These are phyloP conservation scores for Tetragonia tetragonoides DNA, from an alignment of 148 eudicot species.

Conservation along the genomic window DNA sequence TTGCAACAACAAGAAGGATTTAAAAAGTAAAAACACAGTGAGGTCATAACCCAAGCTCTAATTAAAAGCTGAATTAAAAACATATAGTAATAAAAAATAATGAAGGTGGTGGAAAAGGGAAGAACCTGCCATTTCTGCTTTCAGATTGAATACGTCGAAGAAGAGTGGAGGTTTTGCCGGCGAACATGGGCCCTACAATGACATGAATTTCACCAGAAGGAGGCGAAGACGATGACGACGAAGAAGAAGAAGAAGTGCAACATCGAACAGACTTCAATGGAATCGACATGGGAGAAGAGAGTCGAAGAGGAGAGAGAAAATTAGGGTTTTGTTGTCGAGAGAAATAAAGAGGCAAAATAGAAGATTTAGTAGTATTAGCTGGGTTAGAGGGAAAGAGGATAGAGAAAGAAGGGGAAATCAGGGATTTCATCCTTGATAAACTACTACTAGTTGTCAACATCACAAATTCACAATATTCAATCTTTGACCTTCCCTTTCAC, in stretches of 20 bases:
- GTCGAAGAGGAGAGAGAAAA: conserved; percentile 10
- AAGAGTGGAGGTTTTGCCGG: conserved; percentile 82
- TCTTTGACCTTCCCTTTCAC: no score
- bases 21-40: neutral
- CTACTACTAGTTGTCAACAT: conserved; percentile 12
- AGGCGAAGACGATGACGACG: conserved; percentile 1
- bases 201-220: conserved; percentile 64
- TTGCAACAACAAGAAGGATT: no score
- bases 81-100: neutral
- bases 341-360: conserved; percentile 10
- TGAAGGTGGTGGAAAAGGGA: neutral
- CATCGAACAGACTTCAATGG: conserved; percentile 13
- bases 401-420: conserved; percentile 30
- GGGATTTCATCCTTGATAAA: conserved; percentile 42
- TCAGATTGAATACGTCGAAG: conserved; percentile 63
- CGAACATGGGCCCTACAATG: conserved; percentile 92
- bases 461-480: neutral
- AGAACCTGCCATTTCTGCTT: conserved; percentile 57
- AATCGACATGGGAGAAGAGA: conserved; percentile 6
- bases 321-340: conserved; percentile 30
- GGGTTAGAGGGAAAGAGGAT: conserved; percentile 13
- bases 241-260: conserved; percentile 19
- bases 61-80: neutral
- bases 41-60: neutral
- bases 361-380: neutral